These are phyloP conservation scores for Lactarius vividus DNA, from an alignment of 768 basidiomycete species.

Conservation along the genomic window DNA sequence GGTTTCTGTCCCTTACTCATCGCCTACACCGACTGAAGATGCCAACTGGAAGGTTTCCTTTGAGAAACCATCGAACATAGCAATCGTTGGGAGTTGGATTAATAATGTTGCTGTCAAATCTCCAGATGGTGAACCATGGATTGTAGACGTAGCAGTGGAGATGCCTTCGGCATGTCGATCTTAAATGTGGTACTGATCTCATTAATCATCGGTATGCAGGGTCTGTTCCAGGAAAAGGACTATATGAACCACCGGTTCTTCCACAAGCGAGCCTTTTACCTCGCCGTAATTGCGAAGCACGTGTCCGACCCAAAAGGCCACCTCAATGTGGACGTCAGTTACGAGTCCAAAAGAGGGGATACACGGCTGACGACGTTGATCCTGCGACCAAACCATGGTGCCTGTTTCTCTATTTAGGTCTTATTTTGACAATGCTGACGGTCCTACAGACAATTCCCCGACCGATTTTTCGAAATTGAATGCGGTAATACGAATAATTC, in stretches of 20 bases:
- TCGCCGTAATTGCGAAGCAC: slow-evolving; percentile 71
- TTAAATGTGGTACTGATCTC: not conserved
- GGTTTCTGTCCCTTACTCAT: slow-evolving; percentile 63
- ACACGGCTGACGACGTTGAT: slow-evolving; percentile 65
- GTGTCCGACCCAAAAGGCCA: slow-evolving; percentile 45
- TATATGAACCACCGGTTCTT: slow-evolving; percentile 87
- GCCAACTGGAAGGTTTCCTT: slow-evolving; percentile 89
- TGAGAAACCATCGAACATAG: slow-evolving; percentile 70
- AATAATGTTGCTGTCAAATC: slow-evolving; percentile 72
- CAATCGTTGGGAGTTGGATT: slow-evolving; percentile 84
- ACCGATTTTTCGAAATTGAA: slow-evolving; percentile 66
- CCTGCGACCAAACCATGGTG: slow-evolving; percentile 55
- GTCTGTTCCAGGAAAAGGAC: slow-evolving; percentile 94
- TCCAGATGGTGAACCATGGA: slow-evolving; percentile 61
- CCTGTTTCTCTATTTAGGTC: slow-evolving; percentile 9
- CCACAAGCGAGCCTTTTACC: slow-evolving; percentile 88
- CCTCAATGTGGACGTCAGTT: slow-evolving; percentile 58
- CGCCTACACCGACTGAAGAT: slow-evolving; percentile 70
- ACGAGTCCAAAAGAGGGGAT: slow-evolving; percentile 57
- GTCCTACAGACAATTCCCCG: slow-evolving; percentile 44
- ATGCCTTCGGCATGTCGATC: slow-evolving; percentile 68
- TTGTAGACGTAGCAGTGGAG: slow-evolving; percentile 78
- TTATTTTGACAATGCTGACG: not conserved
- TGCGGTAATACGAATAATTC: slow-evolving; percentile 70
- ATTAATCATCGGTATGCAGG: slow-evolving; percentile 37